Percentiles rank a stretch among this genome's conserved stretches.
Conservation (phyloP, 345 rosid genomes). For the Syzygium oleosum region DNA sequence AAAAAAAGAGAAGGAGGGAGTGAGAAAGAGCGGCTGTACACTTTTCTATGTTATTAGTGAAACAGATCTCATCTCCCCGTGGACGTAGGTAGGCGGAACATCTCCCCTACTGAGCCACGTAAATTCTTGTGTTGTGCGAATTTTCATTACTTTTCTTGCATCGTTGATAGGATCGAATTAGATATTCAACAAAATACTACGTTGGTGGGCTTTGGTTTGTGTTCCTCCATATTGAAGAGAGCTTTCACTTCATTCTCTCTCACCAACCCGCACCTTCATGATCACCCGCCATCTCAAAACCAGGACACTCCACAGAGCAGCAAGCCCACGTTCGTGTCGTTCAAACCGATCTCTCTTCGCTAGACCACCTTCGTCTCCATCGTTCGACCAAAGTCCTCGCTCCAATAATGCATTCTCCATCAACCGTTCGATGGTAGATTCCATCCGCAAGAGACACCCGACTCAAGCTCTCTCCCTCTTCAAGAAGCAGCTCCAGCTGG, state of each 20-base stretch:
- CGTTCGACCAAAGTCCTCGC: constrained; percentile 25
- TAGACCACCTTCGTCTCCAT: not conserved
- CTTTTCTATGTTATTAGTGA: too few relatives aligned
- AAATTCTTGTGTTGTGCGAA: too few relatives aligned
- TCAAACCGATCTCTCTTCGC: not conserved
- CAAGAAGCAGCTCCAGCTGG: constrained; percentile 29
- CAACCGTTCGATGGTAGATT: constrained; percentile 30
- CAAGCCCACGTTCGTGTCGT: not conserved
- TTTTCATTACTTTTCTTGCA: too few relatives aligned
- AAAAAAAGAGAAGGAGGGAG: too few relatives aligned
- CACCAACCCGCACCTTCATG: constrained; percentile 4
- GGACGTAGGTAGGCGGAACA: too few relatives aligned
- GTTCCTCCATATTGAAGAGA: not conserved
- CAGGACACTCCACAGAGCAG: not conserved
- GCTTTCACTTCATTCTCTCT: not conserved
- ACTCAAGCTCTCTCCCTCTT: constrained; percentile 28
- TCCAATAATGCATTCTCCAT: constrained; percentile 7
- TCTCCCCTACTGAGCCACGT: too few relatives aligned
- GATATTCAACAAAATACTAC: too few relatives aligned
- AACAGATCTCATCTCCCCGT: too few relatives aligned
- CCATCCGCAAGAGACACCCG: constrained; percentile 20
- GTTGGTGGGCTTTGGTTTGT: not conserved
- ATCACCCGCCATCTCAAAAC: constrained; percentile 4
- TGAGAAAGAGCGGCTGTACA: too few relatives aligned
- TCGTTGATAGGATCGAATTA: too few relatives aligned